A percentile compares a stretch with the other conserved stretches of the same genome.
phyloP scores from a whole-genome alignment of 1,284 basidiomycete species.

The Neolentinus lepideus region DNA sequence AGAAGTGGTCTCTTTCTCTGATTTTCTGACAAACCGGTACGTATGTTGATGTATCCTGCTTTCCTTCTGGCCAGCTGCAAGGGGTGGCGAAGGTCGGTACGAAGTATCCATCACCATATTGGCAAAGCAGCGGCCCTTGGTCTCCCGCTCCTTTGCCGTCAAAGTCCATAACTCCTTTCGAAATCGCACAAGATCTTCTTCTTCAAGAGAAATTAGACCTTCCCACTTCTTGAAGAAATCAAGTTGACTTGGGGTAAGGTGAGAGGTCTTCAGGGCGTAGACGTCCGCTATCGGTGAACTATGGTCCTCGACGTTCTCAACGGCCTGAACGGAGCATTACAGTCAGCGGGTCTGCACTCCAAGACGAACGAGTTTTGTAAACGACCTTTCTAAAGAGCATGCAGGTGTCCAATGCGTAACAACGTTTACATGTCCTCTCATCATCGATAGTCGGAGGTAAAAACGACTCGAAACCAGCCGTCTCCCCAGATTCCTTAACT shows the following conservation, averaged over 20 bases:
- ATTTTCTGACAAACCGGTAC: slow-evolving; percentile 55
- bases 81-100: slow-evolving; percentile 17
- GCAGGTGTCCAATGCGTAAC: slow-evolving; percentile 82
- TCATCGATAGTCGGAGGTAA: slow-evolving; percentile 87
- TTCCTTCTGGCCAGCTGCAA: slow-evolving; percentile 17
- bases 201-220: slow-evolving; percentile 79
- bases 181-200: slow-evolving; percentile 78
- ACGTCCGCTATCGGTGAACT: slow-evolving; percentile 69
- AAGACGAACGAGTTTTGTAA: slow-evolving; percentile 8
- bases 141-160: slow-evolving; percentile 73
- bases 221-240: slow-evolving; percentile 94
- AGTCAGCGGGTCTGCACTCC: slow-evolving; percentile 1
- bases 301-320: slow-evolving; percentile 55
- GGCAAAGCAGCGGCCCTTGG: slow-evolving; percentile 73
- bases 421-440: slow-evolving; percentile 70
- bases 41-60: slow-evolving; percentile 44
- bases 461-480: slow-evolving; percentile 37
- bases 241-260: slow-evolving; percentile 63
- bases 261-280: slow-evolving; percentile 75
- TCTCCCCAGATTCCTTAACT: neutral
- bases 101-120: slow-evolving; percentile 63
- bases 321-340: slow-evolving; percentile 39
- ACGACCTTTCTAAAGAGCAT: slow-evolving; percentile 89
- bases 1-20: slow-evolving; percentile 21
- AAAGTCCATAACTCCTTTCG: slow-evolving; percentile 94